phyloP scores from a whole-genome alignment of 306 rosid species.

The Ormosia semicastrata region DNA sequence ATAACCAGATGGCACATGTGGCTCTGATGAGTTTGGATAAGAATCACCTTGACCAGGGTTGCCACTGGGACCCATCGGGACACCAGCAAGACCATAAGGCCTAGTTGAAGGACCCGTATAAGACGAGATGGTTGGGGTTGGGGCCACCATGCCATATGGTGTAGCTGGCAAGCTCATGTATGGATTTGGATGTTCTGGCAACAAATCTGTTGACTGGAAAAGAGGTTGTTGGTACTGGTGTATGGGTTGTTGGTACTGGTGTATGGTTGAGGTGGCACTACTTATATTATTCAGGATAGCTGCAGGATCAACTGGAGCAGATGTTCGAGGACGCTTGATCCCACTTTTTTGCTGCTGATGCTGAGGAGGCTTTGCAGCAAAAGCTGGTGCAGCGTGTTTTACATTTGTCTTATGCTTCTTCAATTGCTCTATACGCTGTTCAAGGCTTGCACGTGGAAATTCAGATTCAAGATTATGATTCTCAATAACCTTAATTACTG shows the following conservation, averaged over 20 bases:
- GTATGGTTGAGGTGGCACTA: constrained; percentile 19
- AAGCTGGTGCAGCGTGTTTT: constrained; percentile 42
- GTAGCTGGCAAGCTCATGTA: constrained; percentile 49
- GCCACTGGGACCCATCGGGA: constrained; percentile 50
- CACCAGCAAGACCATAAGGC: constrained; percentile 56
- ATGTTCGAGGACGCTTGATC: constrained; percentile 49
- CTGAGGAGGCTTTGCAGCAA: constrained; percentile 41
- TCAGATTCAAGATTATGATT: constrained; percentile 61
- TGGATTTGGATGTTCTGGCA: constrained; percentile 44
- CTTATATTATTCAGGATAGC: constrained; percentile 31
- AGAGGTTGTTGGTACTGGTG: constrained; percentile 51
- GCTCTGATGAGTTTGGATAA: constrained; percentile 48
- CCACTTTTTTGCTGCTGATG: constrained; percentile 40
- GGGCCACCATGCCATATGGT: constrained; percentile 56
- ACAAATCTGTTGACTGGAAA: constrained; percentile 48
- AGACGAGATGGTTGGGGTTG: constrained; percentile 45
- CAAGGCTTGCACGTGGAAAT: constrained; percentile 55
- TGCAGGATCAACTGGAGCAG: constrained; percentile 39
- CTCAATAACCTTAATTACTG: constrained; percentile 66
- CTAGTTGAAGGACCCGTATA: constrained; percentile 54
- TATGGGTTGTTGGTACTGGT: constrained; percentile 44
- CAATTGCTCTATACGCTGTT: constrained; percentile 56
- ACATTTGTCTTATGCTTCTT: constrained; percentile 38
- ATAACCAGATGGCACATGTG: constrained; percentile 43
- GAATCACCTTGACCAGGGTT: constrained; percentile 50